These are phyloP conservation scores for Cokeromyces recurvatus DNA, from an alignment of 371 early-diverging fungal genomes.

Conservation along the genomic window DNA sequence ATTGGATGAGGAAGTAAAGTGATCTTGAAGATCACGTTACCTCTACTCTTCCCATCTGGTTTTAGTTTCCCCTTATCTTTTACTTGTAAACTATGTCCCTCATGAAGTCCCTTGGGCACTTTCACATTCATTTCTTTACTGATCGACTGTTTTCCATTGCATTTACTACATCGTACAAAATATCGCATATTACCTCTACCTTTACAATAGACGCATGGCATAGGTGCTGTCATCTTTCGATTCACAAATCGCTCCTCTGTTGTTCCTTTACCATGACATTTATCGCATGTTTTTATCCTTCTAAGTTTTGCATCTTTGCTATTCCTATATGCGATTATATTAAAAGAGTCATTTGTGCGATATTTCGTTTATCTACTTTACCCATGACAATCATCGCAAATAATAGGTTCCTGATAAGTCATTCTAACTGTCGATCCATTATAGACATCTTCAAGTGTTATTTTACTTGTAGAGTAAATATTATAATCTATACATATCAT, in stretches of 20 bases:
- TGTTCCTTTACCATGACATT: neutral
- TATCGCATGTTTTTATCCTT: neutral
- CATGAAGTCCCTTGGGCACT: constrained; percentile 2
- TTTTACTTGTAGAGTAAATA: neutral
- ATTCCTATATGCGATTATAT: too few relatives aligned
- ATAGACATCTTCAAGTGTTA: neutral
- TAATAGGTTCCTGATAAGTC: neutral
- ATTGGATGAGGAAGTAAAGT: constrained; percentile 50
- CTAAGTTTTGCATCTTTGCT: neutral
- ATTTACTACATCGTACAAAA: neutral
- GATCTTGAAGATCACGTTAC: neutral
- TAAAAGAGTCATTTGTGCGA: too few relatives aligned
- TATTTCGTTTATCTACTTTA: too few relatives aligned
- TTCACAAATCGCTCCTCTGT: neutral
- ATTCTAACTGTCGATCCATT: neutral
- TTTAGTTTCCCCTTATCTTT: neutral
- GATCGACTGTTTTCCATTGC: neutral
- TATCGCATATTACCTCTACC: neutral
- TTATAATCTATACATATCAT: neutral
- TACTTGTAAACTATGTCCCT: neutral
- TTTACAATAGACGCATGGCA: neutral
- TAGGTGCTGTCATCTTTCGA: neutral
- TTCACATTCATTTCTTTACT: neutral
- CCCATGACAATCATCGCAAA: neutral
- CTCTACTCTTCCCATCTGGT: constrained; percentile 1